Conservation (phyloP, 2,329 filamentous ascomycete genomes). For the Cryphonectria parasitica region DNA sequence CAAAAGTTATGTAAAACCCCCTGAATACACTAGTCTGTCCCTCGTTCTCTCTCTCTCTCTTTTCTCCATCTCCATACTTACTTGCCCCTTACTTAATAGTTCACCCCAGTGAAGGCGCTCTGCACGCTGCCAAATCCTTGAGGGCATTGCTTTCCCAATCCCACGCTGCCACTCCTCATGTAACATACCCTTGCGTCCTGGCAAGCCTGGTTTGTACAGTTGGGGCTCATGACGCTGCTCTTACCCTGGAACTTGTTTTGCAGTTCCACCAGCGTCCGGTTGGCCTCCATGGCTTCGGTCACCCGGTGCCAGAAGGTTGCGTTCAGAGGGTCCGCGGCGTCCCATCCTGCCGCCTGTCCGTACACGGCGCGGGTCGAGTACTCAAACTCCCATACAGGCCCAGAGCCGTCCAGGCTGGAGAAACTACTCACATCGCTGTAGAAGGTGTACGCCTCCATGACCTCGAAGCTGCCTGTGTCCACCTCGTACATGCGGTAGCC, state of each 20-base stretch:
- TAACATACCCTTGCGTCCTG: conserved; percentile 61
- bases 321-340: conserved; percentile 56
- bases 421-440: conserved; percentile 48
- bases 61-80: neutral
- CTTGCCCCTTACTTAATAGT: conserved; percentile 33
- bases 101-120: conserved; percentile 41
- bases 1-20: neutral
- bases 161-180: conserved; percentile 59
- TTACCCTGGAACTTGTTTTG: conserved; percentile 59
- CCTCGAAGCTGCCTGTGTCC: conserved; percentile 47
- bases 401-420: conserved; percentile 37
- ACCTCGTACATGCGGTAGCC: conserved; percentile 50
- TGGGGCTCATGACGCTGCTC: conserved; percentile 52
- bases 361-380: conserved; percentile 49
- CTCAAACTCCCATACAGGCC: conserved; percentile 46
- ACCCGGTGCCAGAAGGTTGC: conserved; percentile 63
- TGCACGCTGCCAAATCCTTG: conserved; percentile 52
- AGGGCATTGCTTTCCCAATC: conserved; percentile 54
- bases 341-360: conserved; percentile 42
- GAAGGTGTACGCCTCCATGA: conserved; percentile 48
- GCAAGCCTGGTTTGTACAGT: conserved; percentile 56
- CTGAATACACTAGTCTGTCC: neutral
- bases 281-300: conserved; percentile 59
- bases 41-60: neutral
- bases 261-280: conserved; percentile 50